Evolutionary conservation across 2,329 filamentous ascomycete genomes (phyloP), one percentile per base, ranked within the genome.

Genomic region (Pyrenophora graminea): DNA sequence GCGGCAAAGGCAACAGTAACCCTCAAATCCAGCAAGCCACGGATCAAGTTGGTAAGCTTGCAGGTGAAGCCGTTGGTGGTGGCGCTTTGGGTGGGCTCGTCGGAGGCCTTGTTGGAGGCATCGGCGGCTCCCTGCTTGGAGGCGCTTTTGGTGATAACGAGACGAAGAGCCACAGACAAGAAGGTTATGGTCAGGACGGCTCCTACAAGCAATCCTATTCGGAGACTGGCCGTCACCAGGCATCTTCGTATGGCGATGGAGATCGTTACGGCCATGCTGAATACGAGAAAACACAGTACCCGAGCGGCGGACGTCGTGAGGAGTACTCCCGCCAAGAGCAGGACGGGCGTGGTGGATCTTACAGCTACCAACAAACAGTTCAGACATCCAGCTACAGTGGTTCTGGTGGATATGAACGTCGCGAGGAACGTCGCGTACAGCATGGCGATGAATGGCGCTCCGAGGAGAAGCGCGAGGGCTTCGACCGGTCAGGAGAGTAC

Each of bases 61-160:
- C 82, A 6, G 80, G 81, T 51, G 80, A 86, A 60, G 83, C 82
- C 39, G 80, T 84, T 41, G 84, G 84, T 38, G 85, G 85, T 40
- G 85, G 86, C 42, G 83, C 83, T 9, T 70, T 91, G 1, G 87
- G 88, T 25, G 86, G 87, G 19, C 76, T 96, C 37, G 78, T 96
- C 10, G 87, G 86, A 47, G 84, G 86, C 23, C 73, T 89, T 30
- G 87, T 89, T 23, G 77, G 80, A 25, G 79, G 76, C 21, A 73
- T 82, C 53, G 79, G 80, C 25, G 82, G 82, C 31, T 84, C 83
- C 33, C 75, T 92, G 13, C 80, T 95, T 7, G 83, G 85, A 9
- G 81, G 82, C 10, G 81, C 80, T 12, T 82, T 88, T 45, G 72
- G 78, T 31, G 76, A 62, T 3, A 64, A 82, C 30, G 77, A 85